Conservation (phyloP, 2,329 filamentous ascomycete genomes). For the Fusarium piperis region DNA sequence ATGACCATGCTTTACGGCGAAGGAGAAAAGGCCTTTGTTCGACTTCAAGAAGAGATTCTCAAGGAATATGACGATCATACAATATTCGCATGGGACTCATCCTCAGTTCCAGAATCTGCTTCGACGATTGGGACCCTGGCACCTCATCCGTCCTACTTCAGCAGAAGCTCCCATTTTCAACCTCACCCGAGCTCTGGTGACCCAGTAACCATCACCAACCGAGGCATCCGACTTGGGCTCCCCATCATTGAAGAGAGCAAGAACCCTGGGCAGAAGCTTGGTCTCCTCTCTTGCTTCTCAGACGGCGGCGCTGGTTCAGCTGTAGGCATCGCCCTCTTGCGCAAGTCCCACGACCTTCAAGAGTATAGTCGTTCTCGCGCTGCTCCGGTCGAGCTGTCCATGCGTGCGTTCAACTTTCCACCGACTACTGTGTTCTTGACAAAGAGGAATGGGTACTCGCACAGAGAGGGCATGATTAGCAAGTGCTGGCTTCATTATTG, state of each 20-base stretch:
- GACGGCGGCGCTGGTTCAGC: slow-evolving; percentile 10
- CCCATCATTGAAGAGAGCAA: not conserved
- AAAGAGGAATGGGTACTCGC: not conserved
- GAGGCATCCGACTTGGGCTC: slow-evolving; percentile 21
- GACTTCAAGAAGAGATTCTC: slow-evolving; percentile 41
- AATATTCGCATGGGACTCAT: slow-evolving; percentile 35
- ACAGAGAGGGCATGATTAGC: not conserved
- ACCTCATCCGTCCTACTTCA: slow-evolving; percentile 24
- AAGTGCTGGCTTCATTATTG: slow-evolving; percentile 18
- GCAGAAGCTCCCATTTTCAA: not conserved
- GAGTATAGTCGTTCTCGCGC: slow-evolving; percentile 19
- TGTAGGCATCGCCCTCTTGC: slow-evolving; percentile 7
- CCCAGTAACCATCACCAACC: slow-evolving; percentile 24
- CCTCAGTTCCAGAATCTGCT: slow-evolving; percentile 2
- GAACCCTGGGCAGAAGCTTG: not conserved
- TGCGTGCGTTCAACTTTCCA: not conserved
- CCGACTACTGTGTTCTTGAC: slow-evolving; percentile 11
- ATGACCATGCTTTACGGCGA: slow-evolving; percentile 38
- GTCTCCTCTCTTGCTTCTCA: slow-evolving; percentile 14
- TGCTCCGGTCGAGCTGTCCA: not conserved
- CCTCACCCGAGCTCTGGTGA: slow-evolving; percentile 14
- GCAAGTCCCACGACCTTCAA: not conserved
- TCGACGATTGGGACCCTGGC: slow-evolving; percentile 25
- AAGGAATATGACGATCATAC: slow-evolving; percentile 35
- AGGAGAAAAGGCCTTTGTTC: slow-evolving; percentile 34